A percentile compares a stretch with the other conserved stretches of the same genome.
Evolutionary conservation across 768 basidiomycete species (phyloP).

Genomic region (Suillus cothurnatus): DNA sequence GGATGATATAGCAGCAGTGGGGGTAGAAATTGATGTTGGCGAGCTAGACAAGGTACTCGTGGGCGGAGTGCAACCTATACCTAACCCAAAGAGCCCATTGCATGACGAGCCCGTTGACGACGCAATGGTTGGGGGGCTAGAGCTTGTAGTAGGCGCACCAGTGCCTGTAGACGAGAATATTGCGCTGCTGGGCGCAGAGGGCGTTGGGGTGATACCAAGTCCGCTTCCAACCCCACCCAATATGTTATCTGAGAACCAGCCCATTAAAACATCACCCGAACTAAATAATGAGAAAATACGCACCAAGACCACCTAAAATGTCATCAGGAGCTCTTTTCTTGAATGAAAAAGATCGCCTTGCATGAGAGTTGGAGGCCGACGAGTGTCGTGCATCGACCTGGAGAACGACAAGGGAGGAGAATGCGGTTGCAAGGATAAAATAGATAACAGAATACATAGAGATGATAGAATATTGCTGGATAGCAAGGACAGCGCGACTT

Average conservation of each 20-base stretch:
- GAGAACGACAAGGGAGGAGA: constrained; percentile 24
- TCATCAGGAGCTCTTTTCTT: constrained; percentile 24
- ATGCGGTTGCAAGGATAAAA: constrained; percentile 31
- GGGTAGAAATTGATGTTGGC: neutral
- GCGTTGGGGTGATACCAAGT: constrained; percentile 14
- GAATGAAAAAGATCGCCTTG: constrained; percentile 32
- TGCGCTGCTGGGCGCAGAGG: constrained; percentile 13
- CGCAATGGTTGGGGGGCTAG: neutral
- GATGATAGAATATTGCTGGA: constrained; percentile 34
- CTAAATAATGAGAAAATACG: constrained; percentile 15
- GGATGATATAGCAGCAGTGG: constrained; percentile 1
- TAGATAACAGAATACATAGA: constrained; percentile 24
- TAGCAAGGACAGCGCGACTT: constrained; percentile 35
- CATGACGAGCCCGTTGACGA: constrained; percentile 9
- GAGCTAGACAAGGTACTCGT: constrained; percentile 2
- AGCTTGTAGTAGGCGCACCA: constrained; percentile 1
- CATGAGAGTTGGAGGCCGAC: constrained; percentile 38
- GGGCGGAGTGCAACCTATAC: constrained; percentile 10
- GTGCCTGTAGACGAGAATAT: constrained; percentile 7
- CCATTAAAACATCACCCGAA: neutral
- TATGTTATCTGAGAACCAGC: neutral
- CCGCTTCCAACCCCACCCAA: neutral
- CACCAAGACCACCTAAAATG: constrained; percentile 13
- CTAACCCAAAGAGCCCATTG: constrained; percentile 12
- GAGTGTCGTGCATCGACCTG: constrained; percentile 42